A percentile compares a stretch with the other conserved stretches of the same genome.
These are phyloP conservation scores for Escallonia herrerae DNA, from an alignment of 129 eudicot genomes.

Conservation along the genomic window DNA sequence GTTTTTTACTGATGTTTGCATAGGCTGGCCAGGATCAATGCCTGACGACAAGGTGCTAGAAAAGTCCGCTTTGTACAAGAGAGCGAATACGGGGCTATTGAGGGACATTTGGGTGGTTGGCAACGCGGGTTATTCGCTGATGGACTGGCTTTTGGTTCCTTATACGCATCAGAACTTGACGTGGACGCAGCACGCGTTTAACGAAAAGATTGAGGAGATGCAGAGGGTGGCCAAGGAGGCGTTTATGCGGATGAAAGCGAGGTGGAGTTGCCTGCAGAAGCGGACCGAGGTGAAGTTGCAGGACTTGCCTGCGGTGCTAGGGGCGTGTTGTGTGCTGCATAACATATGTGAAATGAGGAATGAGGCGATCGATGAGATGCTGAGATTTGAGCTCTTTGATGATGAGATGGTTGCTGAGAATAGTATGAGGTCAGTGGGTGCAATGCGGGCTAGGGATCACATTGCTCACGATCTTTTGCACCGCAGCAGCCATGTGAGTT, in stretches of 20 bases:
- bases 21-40: conserved; percentile 81
- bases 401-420: conserved; percentile 56
- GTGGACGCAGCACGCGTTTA: conserved; percentile 64
- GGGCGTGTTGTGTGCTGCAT: conserved; percentile 71
- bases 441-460: conserved; percentile 49
- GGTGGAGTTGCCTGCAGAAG: conserved; percentile 73
- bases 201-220: conserved; percentile 34
- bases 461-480: conserved; percentile 70
- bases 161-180: conserved; percentile 52
- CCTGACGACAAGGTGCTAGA: conserved; percentile 61
- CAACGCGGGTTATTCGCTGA: conserved; percentile 41
- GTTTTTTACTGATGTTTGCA: conserved; percentile 52
- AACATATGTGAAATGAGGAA: conserved; percentile 65
- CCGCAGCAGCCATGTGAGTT: neutral
- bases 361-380: conserved; percentile 37
- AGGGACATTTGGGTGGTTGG: conserved; percentile 49
- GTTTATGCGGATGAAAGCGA: conserved; percentile 57
- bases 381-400: conserved; percentile 52
- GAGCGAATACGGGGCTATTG: conserved; percentile 45
- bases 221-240: conserved; percentile 48
- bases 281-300: conserved; percentile 64
- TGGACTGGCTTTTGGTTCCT: conserved; percentile 66
- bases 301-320: conserved; percentile 66
- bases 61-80: conserved; percentile 42
- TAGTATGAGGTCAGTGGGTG: conserved; percentile 25